Percentiles rank a stretch among this genome's conserved stretches.
Evolutionary conservation across 2,329 filamentous ascomycete species (phyloP).

Genomic region (Elsinoe batatas): DNA sequence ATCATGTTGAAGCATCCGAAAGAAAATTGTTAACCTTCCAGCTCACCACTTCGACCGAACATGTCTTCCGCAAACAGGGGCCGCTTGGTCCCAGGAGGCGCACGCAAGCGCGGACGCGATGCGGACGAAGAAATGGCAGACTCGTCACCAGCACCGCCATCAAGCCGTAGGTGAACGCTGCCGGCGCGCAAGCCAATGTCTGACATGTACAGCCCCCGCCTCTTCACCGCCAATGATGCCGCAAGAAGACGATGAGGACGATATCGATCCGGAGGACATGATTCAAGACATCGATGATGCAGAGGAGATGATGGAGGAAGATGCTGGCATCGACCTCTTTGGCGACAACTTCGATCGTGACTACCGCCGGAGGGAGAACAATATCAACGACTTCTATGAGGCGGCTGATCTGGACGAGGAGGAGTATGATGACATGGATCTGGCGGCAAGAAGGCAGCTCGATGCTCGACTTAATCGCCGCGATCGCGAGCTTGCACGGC

Average conservation of each 20-base stretch:
- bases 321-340: slow-evolving; percentile 62
- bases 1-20: background rate
- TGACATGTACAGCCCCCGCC: slow-evolving; percentile 34
- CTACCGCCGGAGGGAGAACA: slow-evolving; percentile 44
- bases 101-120: slow-evolving; percentile 55
- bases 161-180: slow-evolving; percentile 47
- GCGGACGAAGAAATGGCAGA: slow-evolving; percentile 52
- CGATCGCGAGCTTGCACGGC: slow-evolving; percentile 60
- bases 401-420: slow-evolving; percentile 67
- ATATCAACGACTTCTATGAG: slow-evolving; percentile 52
- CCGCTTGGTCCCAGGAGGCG: slow-evolving; percentile 38
- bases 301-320: slow-evolving; percentile 60
- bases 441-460: slow-evolving; percentile 56
- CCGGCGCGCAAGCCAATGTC: background rate
- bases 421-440: slow-evolving; percentile 60
- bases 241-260: slow-evolving; percentile 59
- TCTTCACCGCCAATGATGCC: slow-evolving; percentile 58
- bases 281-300: slow-evolving; percentile 56
- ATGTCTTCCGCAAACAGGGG: slow-evolving; percentile 79
- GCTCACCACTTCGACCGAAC: slow-evolving; percentile 72
- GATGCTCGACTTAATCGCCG: slow-evolving; percentile 64
- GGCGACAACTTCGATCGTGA: slow-evolving; percentile 57
- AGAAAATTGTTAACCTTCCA: slow-evolving; percentile 28
- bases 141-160: slow-evolving; percentile 49
- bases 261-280: slow-evolving; percentile 57